phyloP scores from a whole-genome alignment of 805 yeast genomes.

The Diddensiella caesifluorescens region DNA sequence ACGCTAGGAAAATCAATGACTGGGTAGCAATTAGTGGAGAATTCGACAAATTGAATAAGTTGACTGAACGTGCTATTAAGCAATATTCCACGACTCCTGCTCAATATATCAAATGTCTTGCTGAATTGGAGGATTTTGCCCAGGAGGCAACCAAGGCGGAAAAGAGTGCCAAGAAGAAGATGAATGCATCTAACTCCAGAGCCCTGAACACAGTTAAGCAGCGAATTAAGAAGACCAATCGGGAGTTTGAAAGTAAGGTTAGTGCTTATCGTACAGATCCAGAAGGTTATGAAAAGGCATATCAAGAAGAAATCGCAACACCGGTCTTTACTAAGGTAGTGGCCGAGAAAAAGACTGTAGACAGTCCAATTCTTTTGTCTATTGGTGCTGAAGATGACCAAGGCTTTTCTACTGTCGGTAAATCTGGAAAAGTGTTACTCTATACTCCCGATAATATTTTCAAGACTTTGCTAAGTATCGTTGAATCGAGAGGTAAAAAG shows the following conservation, averaged over 20 bases:
- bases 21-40: conserved; percentile 71
- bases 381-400: conserved; percentile 35
- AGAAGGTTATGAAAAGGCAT: conserved; percentile 45
- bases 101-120: conserved; percentile 61
- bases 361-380: conserved; percentile 31
- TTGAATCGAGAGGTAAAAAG: conserved; percentile 93
- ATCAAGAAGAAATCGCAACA: conserved; percentile 26
- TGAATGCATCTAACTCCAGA: conserved; percentile 76
- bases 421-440: conserved; percentile 34
- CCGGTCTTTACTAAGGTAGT: conserved; percentile 12
- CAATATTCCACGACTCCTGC: conserved; percentile 72
- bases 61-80: conserved; percentile 63
- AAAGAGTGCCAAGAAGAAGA: conserved; percentile 56
- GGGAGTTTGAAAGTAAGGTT: conserved; percentile 59
- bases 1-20: conserved; percentile 62
- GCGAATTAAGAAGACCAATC: conserved; percentile 73
- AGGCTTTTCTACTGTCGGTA: conserved; percentile 37
- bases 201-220: conserved; percentile 85
- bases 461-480: conserved; percentile 62
- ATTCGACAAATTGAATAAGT: conserved; percentile 71
- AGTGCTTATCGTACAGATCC: conserved; percentile 63
- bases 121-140: conserved; percentile 66
- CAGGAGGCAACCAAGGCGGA: conserved; percentile 46
- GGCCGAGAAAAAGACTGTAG: conserved; percentile 29
- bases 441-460: conserved; percentile 51